Percentiles rank a stretch among this genome's conserved stretches.
Evolutionary conservation across 164 flowering plant species (phyloP).

Genomic region (Stephania japonica): DNA sequence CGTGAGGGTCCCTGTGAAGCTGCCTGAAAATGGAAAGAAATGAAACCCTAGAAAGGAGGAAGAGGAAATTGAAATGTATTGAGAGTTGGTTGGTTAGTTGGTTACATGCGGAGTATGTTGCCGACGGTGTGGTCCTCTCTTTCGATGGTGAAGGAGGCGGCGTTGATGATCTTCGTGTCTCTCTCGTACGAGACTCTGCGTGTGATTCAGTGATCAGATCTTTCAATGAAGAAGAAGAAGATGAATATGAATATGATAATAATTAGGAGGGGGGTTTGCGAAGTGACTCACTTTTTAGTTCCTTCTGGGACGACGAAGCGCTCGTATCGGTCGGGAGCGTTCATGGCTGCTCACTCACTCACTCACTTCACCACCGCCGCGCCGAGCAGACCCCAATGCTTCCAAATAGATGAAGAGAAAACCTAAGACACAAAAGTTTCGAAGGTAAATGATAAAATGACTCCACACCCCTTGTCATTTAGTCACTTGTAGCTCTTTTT

Average conservation of each 20-base stretch:
- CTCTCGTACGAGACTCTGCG: conserved; percentile 94
- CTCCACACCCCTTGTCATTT: no score
- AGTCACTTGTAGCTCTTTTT: no score
- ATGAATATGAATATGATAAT: no score
- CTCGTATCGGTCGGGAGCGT: conserved; percentile 91
- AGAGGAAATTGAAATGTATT: neutral
- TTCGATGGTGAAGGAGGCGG: conserved; percentile 90
- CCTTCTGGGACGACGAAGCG: conserved; percentile 95
- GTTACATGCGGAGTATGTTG: conserved; percentile 86
- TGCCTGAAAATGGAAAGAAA: conserved; percentile 44
- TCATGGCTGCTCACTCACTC: conserved; percentile 46
- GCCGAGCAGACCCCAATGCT: no score
- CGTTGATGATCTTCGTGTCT: conserved; percentile 97
- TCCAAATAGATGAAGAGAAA: no score
- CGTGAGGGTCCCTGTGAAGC: conserved; percentile 83
- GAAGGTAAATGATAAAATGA: no score
- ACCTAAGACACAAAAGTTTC: no score
- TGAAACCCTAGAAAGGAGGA: neutral
- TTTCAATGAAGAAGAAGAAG: no score
- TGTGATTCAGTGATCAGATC: no score
- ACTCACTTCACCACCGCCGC: no score
- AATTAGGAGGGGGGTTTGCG: neutral
- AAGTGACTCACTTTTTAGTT: conserved; percentile 56
- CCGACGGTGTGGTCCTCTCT: conserved; percentile 96
- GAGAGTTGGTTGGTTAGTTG: neutral